Conservation (phyloP, 2,329 filamentous ascomycete species). For the Nemania sp. region DNA sequence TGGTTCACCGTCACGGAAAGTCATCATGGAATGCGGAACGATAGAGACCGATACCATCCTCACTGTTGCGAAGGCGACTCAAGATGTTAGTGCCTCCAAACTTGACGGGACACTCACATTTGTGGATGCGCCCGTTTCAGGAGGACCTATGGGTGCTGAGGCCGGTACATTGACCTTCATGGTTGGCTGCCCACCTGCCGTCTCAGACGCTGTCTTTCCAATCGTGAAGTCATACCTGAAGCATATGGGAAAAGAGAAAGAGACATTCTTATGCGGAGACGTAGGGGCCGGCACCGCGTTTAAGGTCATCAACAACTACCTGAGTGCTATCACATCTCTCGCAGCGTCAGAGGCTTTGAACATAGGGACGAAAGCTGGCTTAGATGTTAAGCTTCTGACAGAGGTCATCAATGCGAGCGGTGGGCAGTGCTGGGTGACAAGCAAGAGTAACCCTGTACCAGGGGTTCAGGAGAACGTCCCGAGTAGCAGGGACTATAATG, state of each 20-base stretch:
- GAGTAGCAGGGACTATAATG: conserved; percentile 37
- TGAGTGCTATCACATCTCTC: conserved; percentile 69
- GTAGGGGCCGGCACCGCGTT: conserved; percentile 66
- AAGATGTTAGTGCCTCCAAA: conserved; percentile 40
- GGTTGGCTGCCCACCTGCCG: conserved; percentile 39
- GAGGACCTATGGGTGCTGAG: conserved; percentile 42
- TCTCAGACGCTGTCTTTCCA: conserved; percentile 54
- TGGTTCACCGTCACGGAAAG: conserved; percentile 22
- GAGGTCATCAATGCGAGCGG: conserved; percentile 72
- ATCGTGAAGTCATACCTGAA: conserved; percentile 59
- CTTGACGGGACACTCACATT: conserved; percentile 33
- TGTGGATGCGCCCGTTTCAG: conserved; percentile 44
- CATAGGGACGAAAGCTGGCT: conserved; percentile 43
- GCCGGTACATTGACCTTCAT: conserved; percentile 43
- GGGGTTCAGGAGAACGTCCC: conserved; percentile 38
- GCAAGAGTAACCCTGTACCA: conserved; percentile 40
- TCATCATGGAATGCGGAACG: conserved; percentile 40
- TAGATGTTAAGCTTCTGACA: conserved; percentile 53
- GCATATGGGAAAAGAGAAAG: conserved; percentile 54
- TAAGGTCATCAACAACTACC: conserved; percentile 76
- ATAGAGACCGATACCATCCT: conserved; percentile 43
- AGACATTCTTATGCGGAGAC: conserved; percentile 65
- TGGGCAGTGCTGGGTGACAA: conserved; percentile 48
- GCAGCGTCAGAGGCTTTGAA: conserved; percentile 45
- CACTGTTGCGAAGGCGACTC: conserved; percentile 61